Percentiles rank a stretch among this genome's conserved stretches.
Conservation (phyloP, 257 asterid species). For the Cynanchum wilfordii region DNA sequence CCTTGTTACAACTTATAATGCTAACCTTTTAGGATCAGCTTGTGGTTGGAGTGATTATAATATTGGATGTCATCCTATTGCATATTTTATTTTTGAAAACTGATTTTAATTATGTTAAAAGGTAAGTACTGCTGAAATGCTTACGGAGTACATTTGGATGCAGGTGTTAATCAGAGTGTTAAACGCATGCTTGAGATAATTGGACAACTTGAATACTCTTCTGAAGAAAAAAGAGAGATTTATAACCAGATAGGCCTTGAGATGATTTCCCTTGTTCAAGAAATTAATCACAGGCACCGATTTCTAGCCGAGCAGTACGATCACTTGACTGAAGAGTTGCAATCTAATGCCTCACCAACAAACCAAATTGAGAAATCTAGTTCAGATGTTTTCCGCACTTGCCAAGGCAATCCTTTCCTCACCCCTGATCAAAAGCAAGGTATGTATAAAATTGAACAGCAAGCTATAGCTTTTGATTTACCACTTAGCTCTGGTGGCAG, state of each 20-base stretch:
- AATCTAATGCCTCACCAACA: constrained; percentile 5
- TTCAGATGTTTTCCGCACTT: constrained; percentile 16
- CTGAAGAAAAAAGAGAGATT: constrained; percentile 17
- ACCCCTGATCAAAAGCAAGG: constrained; percentile 46
- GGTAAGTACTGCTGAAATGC: not conserved
- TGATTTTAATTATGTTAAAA: too few species aligned
- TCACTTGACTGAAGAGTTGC: constrained; percentile 27
- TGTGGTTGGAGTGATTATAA: not conserved
- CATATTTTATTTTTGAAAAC: not conserved
- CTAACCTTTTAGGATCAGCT: not conserved
- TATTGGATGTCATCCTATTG: not conserved
- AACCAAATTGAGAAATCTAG: constrained; percentile 19
- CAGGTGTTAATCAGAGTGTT: constrained; percentile 53
- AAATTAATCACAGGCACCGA: constrained; percentile 45
- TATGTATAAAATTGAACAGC: constrained; percentile 28
- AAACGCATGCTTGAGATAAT: constrained; percentile 40
- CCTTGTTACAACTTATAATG: not conserved
- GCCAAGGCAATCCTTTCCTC: constrained; percentile 22
- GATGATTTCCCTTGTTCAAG: constrained; percentile 45
- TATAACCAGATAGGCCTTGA: constrained; percentile 26
- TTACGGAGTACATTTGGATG: constrained; percentile 11
- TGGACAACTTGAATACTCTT: constrained; percentile 26
- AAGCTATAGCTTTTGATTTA: constrained; percentile 30
- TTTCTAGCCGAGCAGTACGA: constrained; percentile 42
- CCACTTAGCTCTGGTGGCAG: constrained; percentile 54